Percentiles rank a stretch among this genome's conserved stretches.
These are phyloP conservation scores for Terana coerulea DNA, from an alignment of 768 basidiomycete species.

Conservation along the genomic window DNA sequence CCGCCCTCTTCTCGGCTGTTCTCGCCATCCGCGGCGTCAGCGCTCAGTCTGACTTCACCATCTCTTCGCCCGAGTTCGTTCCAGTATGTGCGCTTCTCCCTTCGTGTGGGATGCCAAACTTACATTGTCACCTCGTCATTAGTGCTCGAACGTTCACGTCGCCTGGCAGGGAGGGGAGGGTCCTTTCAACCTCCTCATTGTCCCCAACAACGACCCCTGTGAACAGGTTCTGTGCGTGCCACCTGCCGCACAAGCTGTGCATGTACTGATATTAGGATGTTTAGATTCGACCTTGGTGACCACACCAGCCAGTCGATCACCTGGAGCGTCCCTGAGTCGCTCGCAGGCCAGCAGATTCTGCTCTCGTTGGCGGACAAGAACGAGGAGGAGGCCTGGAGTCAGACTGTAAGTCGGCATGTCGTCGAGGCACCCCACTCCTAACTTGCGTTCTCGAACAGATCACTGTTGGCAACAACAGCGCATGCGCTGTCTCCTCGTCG, in stretches of 20 bases:
- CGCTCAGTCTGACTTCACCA: constrained; percentile 43
- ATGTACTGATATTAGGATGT: not conserved
- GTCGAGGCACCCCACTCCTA: not conserved
- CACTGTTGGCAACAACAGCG: constrained; percentile 32
- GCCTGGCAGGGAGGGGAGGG: constrained; percentile 44
- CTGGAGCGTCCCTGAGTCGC: constrained; percentile 42
- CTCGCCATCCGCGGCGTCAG: constrained; percentile 48
- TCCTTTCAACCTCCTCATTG: constrained; percentile 61
- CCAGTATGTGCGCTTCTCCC: constrained; percentile 39
- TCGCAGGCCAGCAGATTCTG: constrained; percentile 44
- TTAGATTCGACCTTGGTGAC: constrained; percentile 55
- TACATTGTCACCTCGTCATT: constrained; percentile 6
- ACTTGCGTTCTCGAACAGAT: constrained; percentile 29
- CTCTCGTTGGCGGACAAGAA: constrained; percentile 50
- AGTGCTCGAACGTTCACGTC: constrained; percentile 54
- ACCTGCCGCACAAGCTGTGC: too few species aligned
- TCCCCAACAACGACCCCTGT: constrained; percentile 50
- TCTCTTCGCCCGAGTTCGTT: constrained; percentile 46
- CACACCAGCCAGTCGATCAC: constrained; percentile 38
- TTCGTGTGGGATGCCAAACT: too few species aligned
- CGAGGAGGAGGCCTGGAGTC: constrained; percentile 67
- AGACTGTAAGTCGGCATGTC: constrained; percentile 43
- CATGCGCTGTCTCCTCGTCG: not conserved
- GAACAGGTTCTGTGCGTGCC: constrained; percentile 52
- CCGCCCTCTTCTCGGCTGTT: constrained; percentile 57